Base-by-base conservation (phyloP, 2,329 filamentous ascomycete species). In the Penicillium crustosum region DNA sequence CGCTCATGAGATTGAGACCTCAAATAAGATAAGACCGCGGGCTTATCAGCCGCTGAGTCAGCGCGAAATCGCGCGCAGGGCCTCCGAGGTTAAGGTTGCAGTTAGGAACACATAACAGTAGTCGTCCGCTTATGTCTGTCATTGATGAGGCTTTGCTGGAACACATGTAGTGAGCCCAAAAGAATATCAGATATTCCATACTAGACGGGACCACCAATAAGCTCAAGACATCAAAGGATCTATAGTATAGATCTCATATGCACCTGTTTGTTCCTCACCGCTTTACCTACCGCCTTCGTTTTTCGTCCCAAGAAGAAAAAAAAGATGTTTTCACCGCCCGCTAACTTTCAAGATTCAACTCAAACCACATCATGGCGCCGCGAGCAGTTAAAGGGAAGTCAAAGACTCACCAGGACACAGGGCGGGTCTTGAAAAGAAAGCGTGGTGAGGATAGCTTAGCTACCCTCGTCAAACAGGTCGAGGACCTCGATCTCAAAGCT, bases 401-500 rank as follows among this genome's bases (percentile, higher is more conserved):
- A 13, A 61, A 64, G 48, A 48, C 70, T 15, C 61, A 66, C 21
- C 60, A 65, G 60, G 49, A 70, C 2, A 68, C 66, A 19, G 59
- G 66, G 13, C 67, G 71, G 23, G 68, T 65, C 9, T 63, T 81
- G 54, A 81, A 81, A 60, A 73, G 78, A 58, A 81, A 81, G 65
- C 76, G 78, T 33, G 75, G 74, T 17, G 73, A 77, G 49, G 78
- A 79, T 38, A 74, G 78, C 55, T 60, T 81, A 29, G 70, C 73
- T 15, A 65, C 72, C 3, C 75, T 81, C 55, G 61, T 66, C n/a
- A 70, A 78, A 60, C 70, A 71, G 61, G 77, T 81, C 15, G 72
- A 76, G 59, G 76, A 78, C 38, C 72, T 81, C 58, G 76, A 81
- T 55, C 67, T 75, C 59, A 77, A 78, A 52, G 66, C 69, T 62